Evolutionary conservation across 306 rosid genomes (phyloP).

Genomic region (Cucurbita moschata): DNA sequence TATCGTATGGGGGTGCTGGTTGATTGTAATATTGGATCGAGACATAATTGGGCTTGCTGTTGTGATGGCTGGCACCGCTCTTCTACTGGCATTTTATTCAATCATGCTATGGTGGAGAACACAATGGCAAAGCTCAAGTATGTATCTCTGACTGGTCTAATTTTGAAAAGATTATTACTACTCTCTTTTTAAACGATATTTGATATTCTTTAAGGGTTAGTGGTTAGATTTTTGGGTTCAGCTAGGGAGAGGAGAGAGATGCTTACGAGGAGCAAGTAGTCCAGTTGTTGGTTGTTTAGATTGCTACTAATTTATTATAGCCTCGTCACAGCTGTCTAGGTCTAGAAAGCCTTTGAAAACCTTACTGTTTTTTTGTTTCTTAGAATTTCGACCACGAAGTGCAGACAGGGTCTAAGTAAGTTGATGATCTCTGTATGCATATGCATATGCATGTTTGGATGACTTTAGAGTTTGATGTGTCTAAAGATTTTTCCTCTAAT

Average conservation of each 20-base stretch:
- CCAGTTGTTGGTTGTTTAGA: not conserved
- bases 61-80: slow-evolving; percentile 98
- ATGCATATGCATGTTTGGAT: not conserved
- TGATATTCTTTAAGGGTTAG: not conserved
- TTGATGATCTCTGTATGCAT: not conserved
- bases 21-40: slow-evolving; percentile 85
- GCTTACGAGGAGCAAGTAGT: not conserved
- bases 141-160: slow-evolving; percentile 15
- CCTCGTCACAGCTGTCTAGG: not conserved
- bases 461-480: not conserved
- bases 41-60: slow-evolving; percentile 95
- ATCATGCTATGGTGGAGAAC: slow-evolving; percentile 99
- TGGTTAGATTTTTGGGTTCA: not conserved
- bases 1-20: slow-evolving; percentile 85
- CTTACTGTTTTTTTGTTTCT: not conserved
- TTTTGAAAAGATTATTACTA: not conserved
- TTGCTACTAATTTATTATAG: not conserved
- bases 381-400: not conserved
- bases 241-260: not conserved
- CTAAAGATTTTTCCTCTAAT: not conserved
- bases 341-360: not conserved
- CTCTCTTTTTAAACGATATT: not conserved
- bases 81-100: slow-evolving; percentile 86
- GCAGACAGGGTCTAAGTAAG: not conserved
- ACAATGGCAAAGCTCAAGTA: slow-evolving; percentile 99